phyloP scores from a whole-genome alignment of 495 filamentous ascomycete genomes.

The Daldinia grandis region DNA sequence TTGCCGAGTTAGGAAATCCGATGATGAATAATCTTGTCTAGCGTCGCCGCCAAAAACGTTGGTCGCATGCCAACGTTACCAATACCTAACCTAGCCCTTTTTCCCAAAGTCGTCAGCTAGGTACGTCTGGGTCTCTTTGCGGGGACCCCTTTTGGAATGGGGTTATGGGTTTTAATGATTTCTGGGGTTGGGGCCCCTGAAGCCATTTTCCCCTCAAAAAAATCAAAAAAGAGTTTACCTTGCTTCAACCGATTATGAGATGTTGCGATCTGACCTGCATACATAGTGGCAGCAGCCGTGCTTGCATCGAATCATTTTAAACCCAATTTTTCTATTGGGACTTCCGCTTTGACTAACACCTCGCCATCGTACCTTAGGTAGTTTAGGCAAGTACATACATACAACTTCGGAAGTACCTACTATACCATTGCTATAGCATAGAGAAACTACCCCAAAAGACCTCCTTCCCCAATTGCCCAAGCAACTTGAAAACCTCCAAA shows the following conservation, averaged over 20 bases:
- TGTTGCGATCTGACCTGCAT: slow-evolving; percentile 38
- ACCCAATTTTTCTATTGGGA: slow-evolving; percentile 1
- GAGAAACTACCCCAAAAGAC: background rate
- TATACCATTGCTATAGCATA: background rate
- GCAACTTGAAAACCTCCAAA: background rate
- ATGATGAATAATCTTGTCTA: slow-evolving; percentile 17
- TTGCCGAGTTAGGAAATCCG: slow-evolving; percentile 30
- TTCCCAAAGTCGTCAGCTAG: slow-evolving; percentile 15
- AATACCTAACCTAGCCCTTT: slow-evolving; percentile 22
- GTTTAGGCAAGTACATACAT: background rate
- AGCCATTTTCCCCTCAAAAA: slow-evolving; percentile 14
- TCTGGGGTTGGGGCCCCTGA: slow-evolving; percentile 15
- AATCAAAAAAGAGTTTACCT: slow-evolving; percentile 5
- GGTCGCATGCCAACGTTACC: slow-evolving; percentile 18
- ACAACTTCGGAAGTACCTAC: background rate
- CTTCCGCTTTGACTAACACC: slow-evolving; percentile 3
- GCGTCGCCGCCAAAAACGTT: slow-evolving; percentile 24
- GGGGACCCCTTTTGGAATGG: slow-evolving; percentile 22
- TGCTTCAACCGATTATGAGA: slow-evolving; percentile 11
- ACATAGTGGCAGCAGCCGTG: background rate
- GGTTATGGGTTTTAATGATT: background rate
- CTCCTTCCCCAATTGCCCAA: background rate
- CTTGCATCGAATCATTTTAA: slow-evolving; percentile 13
- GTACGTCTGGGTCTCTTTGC: slow-evolving; percentile 8
- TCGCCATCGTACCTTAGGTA: background rate